A percentile compares a stretch with the other conserved stretches of the same genome.
These are phyloP conservation scores for Rhodotorula sp. DNA, from an alignment of 1,284 basidiomycete species.

Conservation along the genomic window DNA sequence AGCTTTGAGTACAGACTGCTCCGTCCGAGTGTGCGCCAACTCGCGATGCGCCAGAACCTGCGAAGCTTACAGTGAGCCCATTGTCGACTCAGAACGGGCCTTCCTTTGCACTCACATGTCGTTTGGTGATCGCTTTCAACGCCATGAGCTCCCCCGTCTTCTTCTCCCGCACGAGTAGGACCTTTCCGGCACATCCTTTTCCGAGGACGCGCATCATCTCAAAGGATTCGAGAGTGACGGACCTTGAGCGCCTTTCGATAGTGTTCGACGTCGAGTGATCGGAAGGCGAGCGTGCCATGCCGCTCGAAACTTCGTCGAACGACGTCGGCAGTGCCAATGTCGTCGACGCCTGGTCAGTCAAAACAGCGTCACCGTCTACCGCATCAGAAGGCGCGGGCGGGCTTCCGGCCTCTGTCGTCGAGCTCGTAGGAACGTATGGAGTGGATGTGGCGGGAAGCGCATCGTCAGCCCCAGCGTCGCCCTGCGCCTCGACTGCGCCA, in stretches of 20 bases:
- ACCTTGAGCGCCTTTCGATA: slow-evolving; percentile 4
- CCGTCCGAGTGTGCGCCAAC: slow-evolving; percentile 88
- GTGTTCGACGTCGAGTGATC: slow-evolving; percentile 1
- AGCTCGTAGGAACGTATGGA: no score
- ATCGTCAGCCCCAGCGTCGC: no score
- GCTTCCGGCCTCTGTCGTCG: no score
- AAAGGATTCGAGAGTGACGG: slow-evolving; percentile 71
- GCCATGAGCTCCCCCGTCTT: slow-evolving; percentile 71
- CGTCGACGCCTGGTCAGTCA: neutral
- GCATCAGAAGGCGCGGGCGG: no score
- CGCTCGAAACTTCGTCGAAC: neutral
- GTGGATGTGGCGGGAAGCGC: no score
- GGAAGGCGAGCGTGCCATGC: slow-evolving; percentile 18
- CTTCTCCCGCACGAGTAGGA: slow-evolving; percentile 59
- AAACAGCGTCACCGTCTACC: neutral
- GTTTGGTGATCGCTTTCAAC: slow-evolving; percentile 93
- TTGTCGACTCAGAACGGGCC: rapidly evolving
- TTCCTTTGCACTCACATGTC: slow-evolving; percentile 46
- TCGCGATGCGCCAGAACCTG: slow-evolving; percentile 95
- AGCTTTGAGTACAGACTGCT: slow-evolving; percentile 85
- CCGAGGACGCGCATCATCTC: slow-evolving; percentile 94
- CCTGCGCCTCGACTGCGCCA: no score
- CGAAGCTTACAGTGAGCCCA: neutral
- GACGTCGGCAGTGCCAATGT: neutral
- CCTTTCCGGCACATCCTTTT: slow-evolving; percentile 92